A percentile compares a stretch with the other conserved stretches of the same genome.
Evolutionary conservation across 164 flowering plant genomes (phyloP).

Genomic region (Aristolochia californica): DNA sequence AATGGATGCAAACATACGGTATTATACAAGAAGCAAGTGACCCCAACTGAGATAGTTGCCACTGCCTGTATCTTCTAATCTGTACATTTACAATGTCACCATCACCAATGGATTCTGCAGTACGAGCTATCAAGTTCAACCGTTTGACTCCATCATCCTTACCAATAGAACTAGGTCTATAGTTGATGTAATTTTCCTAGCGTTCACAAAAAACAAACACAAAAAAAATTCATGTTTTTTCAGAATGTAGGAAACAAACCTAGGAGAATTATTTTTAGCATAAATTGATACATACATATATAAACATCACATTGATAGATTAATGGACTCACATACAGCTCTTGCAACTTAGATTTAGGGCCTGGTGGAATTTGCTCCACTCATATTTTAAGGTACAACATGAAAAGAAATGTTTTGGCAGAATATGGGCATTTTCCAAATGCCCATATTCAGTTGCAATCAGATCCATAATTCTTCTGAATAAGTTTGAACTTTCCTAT

Average conservation of each 20-base stretch:
- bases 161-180: constrained; percentile 60
- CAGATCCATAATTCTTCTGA: too few species aligned
- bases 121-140: constrained; percentile 73
- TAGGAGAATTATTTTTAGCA: too few species aligned
- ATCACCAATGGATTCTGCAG: constrained; percentile 92
- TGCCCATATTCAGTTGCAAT: too few species aligned
- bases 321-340: not conserved
- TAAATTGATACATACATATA: too few species aligned
- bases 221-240: not conserved
- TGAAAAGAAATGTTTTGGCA: too few species aligned
- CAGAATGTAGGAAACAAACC: not conserved
- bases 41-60: constrained; percentile 83
- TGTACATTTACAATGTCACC: constrained; percentile 93
- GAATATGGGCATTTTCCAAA: too few species aligned
- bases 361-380: not conserved
- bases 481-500: too few species aligned
- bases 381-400: too few species aligned
- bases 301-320: too few species aligned
- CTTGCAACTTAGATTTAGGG: not conserved
- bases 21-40: constrained; percentile 62
- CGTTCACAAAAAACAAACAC: constrained; percentile 2
- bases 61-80: constrained; percentile 83
- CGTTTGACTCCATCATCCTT: constrained; percentile 84
- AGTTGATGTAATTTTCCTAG: constrained; percentile 93
- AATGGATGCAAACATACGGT: constrained; percentile 57